These are phyloP conservation scores for Colletotrichum salicis DNA, from an alignment of 2,329 filamentous ascomycete genomes.

Conservation along the genomic window DNA sequence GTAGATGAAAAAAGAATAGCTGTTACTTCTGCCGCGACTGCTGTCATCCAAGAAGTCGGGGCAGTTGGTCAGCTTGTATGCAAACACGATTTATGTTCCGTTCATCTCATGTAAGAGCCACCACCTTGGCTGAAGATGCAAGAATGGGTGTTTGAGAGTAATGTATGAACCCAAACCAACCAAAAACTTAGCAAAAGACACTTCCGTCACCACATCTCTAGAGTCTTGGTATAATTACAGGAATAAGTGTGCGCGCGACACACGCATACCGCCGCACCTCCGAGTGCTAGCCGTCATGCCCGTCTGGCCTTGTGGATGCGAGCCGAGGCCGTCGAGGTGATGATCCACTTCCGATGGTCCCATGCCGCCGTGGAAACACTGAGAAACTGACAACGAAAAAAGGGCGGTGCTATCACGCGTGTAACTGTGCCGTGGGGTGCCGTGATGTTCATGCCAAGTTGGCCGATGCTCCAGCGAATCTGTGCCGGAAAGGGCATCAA, in stretches of 20 bases:
- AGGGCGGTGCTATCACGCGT: background rate
- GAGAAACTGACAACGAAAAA: background rate
- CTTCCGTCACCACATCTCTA: too few relatives aligned
- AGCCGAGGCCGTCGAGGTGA: constrained; percentile 17
- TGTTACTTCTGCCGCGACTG: background rate
- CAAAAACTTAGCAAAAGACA: background rate
- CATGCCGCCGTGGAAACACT: constrained; percentile 1
- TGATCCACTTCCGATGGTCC: constrained; percentile 7
- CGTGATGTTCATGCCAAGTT: background rate
- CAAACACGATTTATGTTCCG: background rate
- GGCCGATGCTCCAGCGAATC: background rate
- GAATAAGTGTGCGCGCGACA: background rate
- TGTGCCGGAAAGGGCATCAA: constrained; percentile 17
- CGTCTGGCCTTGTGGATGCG: background rate
- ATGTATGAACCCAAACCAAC: background rate
- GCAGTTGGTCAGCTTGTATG: background rate
- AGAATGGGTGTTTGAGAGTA: background rate
- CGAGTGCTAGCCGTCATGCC: background rate
- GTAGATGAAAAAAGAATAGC: background rate
- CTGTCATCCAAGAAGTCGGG: background rate
- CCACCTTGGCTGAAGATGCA: background rate
- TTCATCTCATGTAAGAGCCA: background rate
- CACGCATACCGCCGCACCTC: constrained; percentile 2
- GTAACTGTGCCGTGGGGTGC: too few relatives aligned
- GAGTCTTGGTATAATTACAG: too few relatives aligned